phyloP scores from a whole-genome alignment of 75 land plant species.

The Sequoia sempervirens region DNA sequence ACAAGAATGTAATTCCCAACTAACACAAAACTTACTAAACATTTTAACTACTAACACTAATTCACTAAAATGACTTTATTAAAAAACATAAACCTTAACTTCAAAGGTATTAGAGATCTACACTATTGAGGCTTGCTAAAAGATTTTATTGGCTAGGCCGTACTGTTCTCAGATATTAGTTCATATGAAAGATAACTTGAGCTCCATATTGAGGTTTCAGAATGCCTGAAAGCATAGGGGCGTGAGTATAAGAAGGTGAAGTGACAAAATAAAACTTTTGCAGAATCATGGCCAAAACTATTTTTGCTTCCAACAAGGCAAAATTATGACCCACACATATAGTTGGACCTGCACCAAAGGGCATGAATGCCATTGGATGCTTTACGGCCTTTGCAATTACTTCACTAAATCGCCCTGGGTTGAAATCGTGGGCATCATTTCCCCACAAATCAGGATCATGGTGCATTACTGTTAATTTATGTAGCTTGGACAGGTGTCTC shows the following conservation, averaged over 20 bases:
- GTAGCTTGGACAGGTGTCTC: no score
- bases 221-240: conserved; percentile 35
- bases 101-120: no score
- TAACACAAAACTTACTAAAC: no score
- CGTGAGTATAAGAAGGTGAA: conserved; percentile 59
- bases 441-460: conserved; percentile 62
- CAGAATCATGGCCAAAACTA: conserved; percentile 48
- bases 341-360: conserved; percentile 57
- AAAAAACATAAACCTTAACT: no score
- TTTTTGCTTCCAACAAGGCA: conserved; percentile 46
- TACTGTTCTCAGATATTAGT: not conserved
- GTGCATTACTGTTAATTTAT: no score
- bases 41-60: no score
- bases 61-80: no score
- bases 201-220: conserved; percentile 54
- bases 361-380: conserved; percentile 45
- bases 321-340: conserved; percentile 58
- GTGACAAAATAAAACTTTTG: conserved; percentile 29
- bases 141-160: not conserved
- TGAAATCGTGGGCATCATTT: conserved; percentile 52
- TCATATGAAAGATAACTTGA: conserved; percentile 30
- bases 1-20: no score
- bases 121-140: not conserved
- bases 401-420: conserved; percentile 50
- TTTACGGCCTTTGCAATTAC: conserved; percentile 17